These are phyloP conservation scores for Globisporangium yorkense DNA, from an alignment of 352 stramenopile genomes.

Conservation along the genomic window DNA sequence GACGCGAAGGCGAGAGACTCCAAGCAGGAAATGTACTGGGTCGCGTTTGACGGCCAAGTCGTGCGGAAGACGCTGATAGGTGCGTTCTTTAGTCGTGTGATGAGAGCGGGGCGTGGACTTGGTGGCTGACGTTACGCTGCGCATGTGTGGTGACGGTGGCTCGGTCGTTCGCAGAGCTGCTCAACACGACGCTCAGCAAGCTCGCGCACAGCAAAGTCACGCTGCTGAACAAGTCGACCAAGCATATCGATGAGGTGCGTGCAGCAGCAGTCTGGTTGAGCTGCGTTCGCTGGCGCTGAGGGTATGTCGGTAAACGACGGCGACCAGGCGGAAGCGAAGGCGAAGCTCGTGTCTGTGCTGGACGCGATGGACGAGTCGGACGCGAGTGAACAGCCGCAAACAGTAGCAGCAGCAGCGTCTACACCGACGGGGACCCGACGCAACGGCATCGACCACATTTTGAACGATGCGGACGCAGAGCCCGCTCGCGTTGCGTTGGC, in stretches of 20 bases:
- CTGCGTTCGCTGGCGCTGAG: background rate
- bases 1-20: slow-evolving; percentile 14
- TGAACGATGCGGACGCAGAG: slow-evolving; percentile 7
- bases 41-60: slow-evolving; percentile 52
- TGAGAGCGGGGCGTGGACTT: no score
- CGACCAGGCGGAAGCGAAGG: slow-evolving; percentile 6
- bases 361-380: slow-evolving; percentile 1
- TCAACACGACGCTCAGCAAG: slow-evolving; percentile 38
- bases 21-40: slow-evolving; percentile 56
- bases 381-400: background rate
- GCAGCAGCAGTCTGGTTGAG: background rate
- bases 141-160: slow-evolving; percentile 4
- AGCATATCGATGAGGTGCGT: slow-evolving; percentile 14
- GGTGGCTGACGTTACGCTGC: background rate
- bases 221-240: slow-evolving; percentile 24
- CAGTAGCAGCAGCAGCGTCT: background rate
- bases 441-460: slow-evolving; percentile 8
- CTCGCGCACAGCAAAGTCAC: slow-evolving; percentile 24
- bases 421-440: background rate
- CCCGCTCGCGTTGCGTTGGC: background rate
- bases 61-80: slow-evolving; percentile 73
- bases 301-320: background rate
- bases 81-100: slow-evolving; percentile 7
- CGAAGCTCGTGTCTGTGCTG: slow-evolving; percentile 13
- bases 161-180: slow-evolving; percentile 15